Percentiles rank a stretch among this genome's conserved stretches.
phyloP scores from a whole-genome alignment of 495 filamentous ascomycete genomes.

The Penicillium fimorum region DNA sequence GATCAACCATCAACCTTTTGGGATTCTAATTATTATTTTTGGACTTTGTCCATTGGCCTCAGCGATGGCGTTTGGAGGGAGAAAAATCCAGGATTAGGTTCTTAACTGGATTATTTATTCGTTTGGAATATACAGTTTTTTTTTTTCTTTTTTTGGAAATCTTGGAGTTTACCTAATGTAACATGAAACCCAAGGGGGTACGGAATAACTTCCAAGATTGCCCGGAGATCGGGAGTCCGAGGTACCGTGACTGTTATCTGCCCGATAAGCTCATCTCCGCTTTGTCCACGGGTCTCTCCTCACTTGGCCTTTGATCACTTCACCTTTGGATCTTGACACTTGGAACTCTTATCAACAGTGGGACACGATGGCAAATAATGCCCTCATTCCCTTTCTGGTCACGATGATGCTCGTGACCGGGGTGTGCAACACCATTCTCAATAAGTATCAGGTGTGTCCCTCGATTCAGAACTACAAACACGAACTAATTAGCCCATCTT shows the following conservation, averaged over 20 bases:
- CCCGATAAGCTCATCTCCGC: constrained; percentile 13
- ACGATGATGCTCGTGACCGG: constrained; percentile 90
- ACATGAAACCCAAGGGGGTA: neutral
- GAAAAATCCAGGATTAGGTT: constrained; percentile 18
- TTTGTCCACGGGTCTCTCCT: constrained; percentile 9
- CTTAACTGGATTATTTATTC: neutral
- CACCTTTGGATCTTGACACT: neutral
- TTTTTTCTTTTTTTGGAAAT: neutral
- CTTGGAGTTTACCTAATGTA: neutral
- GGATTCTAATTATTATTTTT: constrained; percentile 9
- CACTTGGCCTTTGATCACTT: constrained; percentile 6
- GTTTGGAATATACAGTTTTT: neutral
- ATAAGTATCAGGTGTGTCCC: constrained; percentile 82
- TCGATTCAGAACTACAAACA: constrained; percentile 6
- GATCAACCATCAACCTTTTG: constrained; percentile 1
- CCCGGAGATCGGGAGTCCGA: too few relatives aligned
- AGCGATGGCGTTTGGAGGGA: constrained; percentile 39
- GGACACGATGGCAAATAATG: constrained; percentile 53
- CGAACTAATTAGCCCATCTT: constrained; percentile 1
- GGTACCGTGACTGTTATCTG: constrained; percentile 15
- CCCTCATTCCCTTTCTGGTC: constrained; percentile 76
- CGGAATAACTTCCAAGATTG: neutral
- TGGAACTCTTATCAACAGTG: neutral
- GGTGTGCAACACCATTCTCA: constrained; percentile 94
- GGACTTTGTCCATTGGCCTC: constrained; percentile 24